These are phyloP conservation scores for Diaporthe ilicicola DNA, from an alignment of 2,329 filamentous ascomycete genomes.

Conservation along the genomic window DNA sequence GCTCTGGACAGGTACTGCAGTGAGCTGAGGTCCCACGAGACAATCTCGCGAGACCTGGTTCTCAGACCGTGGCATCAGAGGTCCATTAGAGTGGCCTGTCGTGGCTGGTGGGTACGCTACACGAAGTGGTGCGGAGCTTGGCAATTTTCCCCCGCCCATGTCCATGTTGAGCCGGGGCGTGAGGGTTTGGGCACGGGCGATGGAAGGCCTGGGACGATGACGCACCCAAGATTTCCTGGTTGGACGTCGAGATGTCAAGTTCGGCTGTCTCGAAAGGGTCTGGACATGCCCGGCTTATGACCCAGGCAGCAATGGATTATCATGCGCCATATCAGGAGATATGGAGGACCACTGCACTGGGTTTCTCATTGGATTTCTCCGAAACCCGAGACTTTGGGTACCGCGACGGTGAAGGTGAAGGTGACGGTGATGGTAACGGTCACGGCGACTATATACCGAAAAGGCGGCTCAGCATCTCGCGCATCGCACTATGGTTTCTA, in stretches of 20 bases:
- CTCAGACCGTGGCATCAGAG: neutral
- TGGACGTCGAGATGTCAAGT: neutral
- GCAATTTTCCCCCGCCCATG: neutral
- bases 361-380: neutral
- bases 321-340: neutral
- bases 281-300: neutral
- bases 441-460: neutral
- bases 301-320: neutral
- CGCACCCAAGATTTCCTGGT: neutral
- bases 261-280: neutral
- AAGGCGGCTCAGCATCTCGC: too few species aligned
- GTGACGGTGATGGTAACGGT: neutral
- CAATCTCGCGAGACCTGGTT: neutral
- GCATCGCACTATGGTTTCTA: neutral
- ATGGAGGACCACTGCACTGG: neutral
- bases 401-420: neutral
- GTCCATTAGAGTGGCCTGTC: neutral
- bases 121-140: conserved; percentile 13
- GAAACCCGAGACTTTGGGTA: conserved; percentile 1
- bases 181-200: neutral
- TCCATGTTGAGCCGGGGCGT: neutral
- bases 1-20: neutral
- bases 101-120: neutral
- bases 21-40: neutral
- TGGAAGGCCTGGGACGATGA: neutral